Evolutionary conservation across 768 basidiomycete species (phyloP).

Genomic region (Tricholoma bakamatsutake): DNA sequence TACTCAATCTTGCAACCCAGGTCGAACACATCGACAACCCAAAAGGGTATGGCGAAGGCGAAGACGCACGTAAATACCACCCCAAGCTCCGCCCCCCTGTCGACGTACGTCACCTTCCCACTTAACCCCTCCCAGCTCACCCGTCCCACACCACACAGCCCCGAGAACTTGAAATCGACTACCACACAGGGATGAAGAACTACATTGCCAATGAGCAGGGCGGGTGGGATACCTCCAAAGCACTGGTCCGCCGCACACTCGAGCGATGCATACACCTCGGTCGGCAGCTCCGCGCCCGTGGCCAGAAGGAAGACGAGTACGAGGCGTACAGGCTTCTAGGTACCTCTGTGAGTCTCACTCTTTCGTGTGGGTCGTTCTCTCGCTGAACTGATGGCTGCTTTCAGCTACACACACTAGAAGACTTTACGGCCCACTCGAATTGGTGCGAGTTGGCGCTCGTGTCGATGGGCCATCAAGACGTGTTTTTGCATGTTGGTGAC

Average conservation of each 20-base stretch:
- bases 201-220: slow-evolving; percentile 85
- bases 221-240: slow-evolving; percentile 85
- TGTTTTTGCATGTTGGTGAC: slow-evolving; percentile 87
- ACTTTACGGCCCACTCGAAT: slow-evolving; percentile 87
- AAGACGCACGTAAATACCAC: slow-evolving; percentile 78
- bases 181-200: slow-evolving; percentile 89
- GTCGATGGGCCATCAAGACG: slow-evolving; percentile 63
- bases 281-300: slow-evolving; percentile 49
- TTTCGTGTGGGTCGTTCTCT: slow-evolving; percentile 1
- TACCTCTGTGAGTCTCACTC: slow-evolving; percentile 40
- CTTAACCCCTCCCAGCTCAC: neutral
- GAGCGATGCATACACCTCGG: slow-evolving; percentile 78
- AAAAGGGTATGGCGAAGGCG: slow-evolving; percentile 79
- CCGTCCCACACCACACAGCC: slow-evolving; percentile 36
- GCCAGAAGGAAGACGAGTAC: slow-evolving; percentile 64
- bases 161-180: slow-evolving; percentile 80
- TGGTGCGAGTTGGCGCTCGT: slow-evolving; percentile 83
- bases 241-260: slow-evolving; percentile 66
- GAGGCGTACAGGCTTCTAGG: slow-evolving; percentile 81
- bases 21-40: slow-evolving; percentile 92
- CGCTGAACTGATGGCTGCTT: neutral
- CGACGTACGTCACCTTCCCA: slow-evolving; percentile 38
- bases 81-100: slow-evolving; percentile 76
- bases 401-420: slow-evolving; percentile 76
- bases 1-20: slow-evolving; percentile 23